Conservation (phyloP, 129 eudicot genomes). For the Saussurea involucrata region DNA sequence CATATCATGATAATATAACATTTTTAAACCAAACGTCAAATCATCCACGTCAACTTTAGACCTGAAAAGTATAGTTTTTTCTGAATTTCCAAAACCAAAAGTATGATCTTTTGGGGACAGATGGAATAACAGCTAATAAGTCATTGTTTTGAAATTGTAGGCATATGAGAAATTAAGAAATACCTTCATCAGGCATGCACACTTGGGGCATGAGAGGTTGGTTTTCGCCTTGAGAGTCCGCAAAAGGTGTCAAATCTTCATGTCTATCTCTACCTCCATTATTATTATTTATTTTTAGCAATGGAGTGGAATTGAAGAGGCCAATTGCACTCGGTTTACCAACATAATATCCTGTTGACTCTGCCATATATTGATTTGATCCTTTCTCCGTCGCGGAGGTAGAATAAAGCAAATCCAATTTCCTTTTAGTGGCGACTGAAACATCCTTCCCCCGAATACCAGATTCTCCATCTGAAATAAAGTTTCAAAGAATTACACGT, state of each 20-base stretch:
- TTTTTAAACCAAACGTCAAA: slow-evolving; percentile 11
- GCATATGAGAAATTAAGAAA: slow-evolving; percentile 3
- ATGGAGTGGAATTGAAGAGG: slow-evolving; percentile 22
- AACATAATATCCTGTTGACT: slow-evolving; percentile 27
- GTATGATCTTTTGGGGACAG: not conserved
- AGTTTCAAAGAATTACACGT: slow-evolving; percentile 11
- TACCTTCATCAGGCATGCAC: slow-evolving; percentile 59
- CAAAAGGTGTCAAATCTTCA: slow-evolving; percentile 28
- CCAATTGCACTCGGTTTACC: slow-evolving; percentile 25
- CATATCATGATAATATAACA: slow-evolving; percentile 1
- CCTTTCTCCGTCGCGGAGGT: slow-evolving; percentile 51
- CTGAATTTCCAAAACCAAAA: not conserved
- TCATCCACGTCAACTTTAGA: not conserved
- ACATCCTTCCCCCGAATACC: slow-evolving; percentile 65
- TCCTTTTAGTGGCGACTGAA: slow-evolving; percentile 39
- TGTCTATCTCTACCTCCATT: slow-evolving; percentile 20
- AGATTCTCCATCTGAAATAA: slow-evolving; percentile 82
- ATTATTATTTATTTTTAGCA: slow-evolving; percentile 28
- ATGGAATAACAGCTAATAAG: not conserved
- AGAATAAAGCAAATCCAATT: slow-evolving; percentile 41
- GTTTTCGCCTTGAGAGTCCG: slow-evolving; percentile 77
- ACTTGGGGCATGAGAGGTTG: slow-evolving; percentile 46
- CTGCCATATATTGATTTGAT: slow-evolving; percentile 51
- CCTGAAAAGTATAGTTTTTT: not conserved
- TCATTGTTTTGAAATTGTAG: slow-evolving; percentile 10